phyloP scores from a whole-genome alignment of 1,139 yeast genomes.

The Yamadazyma buinensis region DNA sequence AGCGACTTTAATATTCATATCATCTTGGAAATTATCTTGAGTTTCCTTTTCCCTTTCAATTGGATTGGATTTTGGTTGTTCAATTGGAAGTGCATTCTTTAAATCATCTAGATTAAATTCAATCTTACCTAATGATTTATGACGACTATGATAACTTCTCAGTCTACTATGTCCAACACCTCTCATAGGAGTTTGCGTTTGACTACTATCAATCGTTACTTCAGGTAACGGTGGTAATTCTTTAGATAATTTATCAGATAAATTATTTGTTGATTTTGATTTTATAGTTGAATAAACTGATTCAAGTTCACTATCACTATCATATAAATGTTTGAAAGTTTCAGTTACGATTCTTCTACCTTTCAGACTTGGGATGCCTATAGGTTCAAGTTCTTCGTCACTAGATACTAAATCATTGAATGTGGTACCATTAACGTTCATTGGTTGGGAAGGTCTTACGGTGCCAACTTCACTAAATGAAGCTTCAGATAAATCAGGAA shows the following conservation, averaged over 20 bases:
- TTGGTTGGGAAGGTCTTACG: slow-evolving; percentile 15
- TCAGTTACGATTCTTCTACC: slow-evolving; percentile 27
- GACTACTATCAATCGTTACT: slow-evolving; percentile 12
- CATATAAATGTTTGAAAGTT: slow-evolving; percentile 23
- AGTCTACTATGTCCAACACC: slow-evolving; percentile 7
- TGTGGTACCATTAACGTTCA: slow-evolving; percentile 26
- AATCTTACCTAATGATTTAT: slow-evolving; percentile 38
- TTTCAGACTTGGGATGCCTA: slow-evolving; percentile 33
- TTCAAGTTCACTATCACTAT: slow-evolving; percentile 23
- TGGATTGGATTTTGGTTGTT: neutral
- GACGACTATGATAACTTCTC: slow-evolving; percentile 29
- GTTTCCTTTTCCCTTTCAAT: neutral
- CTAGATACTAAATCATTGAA: slow-evolving; percentile 23
- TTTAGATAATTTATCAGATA: slow-evolving; percentile 11
- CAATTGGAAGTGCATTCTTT: slow-evolving; percentile 1
- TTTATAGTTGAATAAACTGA: slow-evolving; percentile 14
- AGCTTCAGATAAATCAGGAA: slow-evolving; percentile 35
- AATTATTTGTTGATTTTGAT: slow-evolving; percentile 22
- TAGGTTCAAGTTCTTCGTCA: slow-evolving; percentile 25
- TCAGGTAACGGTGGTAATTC: slow-evolving; percentile 17
- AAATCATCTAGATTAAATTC: slow-evolving; percentile 22
- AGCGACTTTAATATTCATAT: slow-evolving; percentile 22
- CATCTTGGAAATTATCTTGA: slow-evolving; percentile 6
- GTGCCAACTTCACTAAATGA: slow-evolving; percentile 18
- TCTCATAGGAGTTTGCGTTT: slow-evolving; percentile 30